Evolutionary conservation across 306 rosid species (phyloP), one percentile per base, ranked within the genome.

Genomic region (Albizia julibrissin): DNA sequence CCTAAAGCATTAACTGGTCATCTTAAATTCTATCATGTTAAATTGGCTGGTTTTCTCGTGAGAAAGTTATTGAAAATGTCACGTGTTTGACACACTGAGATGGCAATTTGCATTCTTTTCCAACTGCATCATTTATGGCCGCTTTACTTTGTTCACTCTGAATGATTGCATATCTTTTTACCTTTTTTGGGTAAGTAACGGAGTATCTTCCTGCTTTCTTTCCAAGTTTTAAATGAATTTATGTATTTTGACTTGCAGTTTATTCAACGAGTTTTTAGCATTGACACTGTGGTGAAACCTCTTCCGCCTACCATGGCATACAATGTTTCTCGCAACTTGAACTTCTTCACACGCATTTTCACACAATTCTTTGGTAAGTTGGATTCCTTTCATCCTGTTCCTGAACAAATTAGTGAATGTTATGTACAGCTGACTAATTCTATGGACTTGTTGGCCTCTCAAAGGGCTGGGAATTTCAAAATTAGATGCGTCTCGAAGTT

Each of bases 271-370:
- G 98, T 93, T 73, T 93, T 95, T 68, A 92, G 92, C 91, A 89
- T 91, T 71, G 99, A 95, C 87, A 93, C 99, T 7, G 2, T 92
- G 31, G 98, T 95, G 86, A 95, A 95, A 72, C 99, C 99, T 72
- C 98, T 95, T 76, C 99, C 98, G 0, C 90, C 97, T 1, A 88
- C 84, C 86, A 93, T 95, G 94, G 92, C 89, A 46, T 90, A 91
- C 84, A 90, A 91, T 89, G 93, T 78, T 49, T 93, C 99, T 83
- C 96, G 97, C 87, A 93, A 95, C 90, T 88, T 93, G 94, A 87
- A 31, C 91, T 95, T 95, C 96, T 95, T 95, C 91, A 93, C 99
- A 0, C 92, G 98, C 80, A 95, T 95, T 84, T 95, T 95, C 91
- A 95, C 99, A 1, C 99, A 92, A 72, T 93, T 95, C 87, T 92